Base-by-base conservation (phyloP, 2,329 filamentous ascomycete species). In the Colletotrichum chrysophilum region DNA sequence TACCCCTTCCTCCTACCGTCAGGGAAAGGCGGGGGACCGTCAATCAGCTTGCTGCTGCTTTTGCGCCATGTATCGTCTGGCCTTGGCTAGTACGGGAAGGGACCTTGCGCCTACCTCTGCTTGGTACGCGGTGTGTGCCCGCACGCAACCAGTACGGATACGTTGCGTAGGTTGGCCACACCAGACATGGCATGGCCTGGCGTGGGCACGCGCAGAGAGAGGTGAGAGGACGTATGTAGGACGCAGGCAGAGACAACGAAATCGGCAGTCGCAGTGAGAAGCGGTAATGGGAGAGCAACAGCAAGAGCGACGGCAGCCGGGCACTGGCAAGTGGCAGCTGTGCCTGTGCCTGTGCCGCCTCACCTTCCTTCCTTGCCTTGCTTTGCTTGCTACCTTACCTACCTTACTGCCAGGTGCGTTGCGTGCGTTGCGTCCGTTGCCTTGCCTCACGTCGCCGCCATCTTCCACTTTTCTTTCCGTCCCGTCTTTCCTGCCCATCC, bases 51-150 rank as follows among this genome's bases (percentile, higher is more conserved):
- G 32, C 66, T 12, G 58, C 66, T 56, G 38, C 30, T 34, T 36
- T 67, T 56, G n/a, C 32, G n/a, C 24, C n/a, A 75, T 56, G 72
- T 75, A 75, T 56, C 72, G n/a, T 56, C 38, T 34, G 21, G 67
- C 73, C 72, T 66, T 60, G 68, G 30, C 55, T 56, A 75, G 62
- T 70, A 64, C 62, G 56, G 56, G 58, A 58, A 24, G 69, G 43
- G 71, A 72, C 73, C 18, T 75, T 12, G 26, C 30, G 56, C 56
- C 56, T 60, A 18, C 26, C 56, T 30, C 9, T 60, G 30, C 28
- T 66, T 65, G 65, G 43, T 66, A 26, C 34, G 48, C 66, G 34
- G 66, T n/a, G 71, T 60, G 60, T 70, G 60, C 24, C 67, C 60
- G 48, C 60, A 43, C 60, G 71, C 58, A 74, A 71, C 71, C 67